Conservation (phyloP, 192 early-diverging fungal genomes). For the Coemansia sp. region DNA sequence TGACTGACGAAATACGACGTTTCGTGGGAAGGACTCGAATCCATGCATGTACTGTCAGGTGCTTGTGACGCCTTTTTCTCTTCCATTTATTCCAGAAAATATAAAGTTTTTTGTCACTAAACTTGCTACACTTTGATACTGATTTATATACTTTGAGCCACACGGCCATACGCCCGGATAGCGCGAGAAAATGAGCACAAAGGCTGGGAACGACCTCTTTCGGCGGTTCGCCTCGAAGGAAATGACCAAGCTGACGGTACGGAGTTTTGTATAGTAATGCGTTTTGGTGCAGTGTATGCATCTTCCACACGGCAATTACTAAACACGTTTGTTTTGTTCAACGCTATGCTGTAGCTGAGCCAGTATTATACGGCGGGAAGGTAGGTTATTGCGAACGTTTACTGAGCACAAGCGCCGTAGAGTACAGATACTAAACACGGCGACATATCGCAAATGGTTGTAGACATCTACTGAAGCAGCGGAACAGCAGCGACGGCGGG, state of each 20-base stretch:
- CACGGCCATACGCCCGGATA: not conserved
- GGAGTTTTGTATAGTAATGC: slow-evolving; percentile 4
- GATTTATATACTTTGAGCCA: not conserved
- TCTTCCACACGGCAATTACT: not conserved
- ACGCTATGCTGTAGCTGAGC: slow-evolving; percentile 36
- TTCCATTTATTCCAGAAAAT: not conserved
- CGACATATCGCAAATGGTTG: not conserved
- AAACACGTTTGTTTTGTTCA: not conserved
- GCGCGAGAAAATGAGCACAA: slow-evolving; percentile 11
- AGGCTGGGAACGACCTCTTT: slow-evolving; percentile 32
- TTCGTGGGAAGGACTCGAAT: too few species aligned
- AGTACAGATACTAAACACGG: not conserved
- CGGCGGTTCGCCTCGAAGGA: slow-evolving; percentile 51
- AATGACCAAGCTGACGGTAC: slow-evolving; percentile 46
- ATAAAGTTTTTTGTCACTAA: not conserved
- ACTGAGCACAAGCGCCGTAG: too few species aligned
- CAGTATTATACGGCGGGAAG: slow-evolving; percentile 47
- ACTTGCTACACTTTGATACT: not conserved
- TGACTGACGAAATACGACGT: too few species aligned
- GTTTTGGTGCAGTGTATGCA: not conserved
- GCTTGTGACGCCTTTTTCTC: not conserved
- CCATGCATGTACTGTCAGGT: not conserved
- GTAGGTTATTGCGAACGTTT: slow-evolving; percentile 15
- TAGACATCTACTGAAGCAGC: slow-evolving; percentile 44
- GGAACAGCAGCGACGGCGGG: slow-evolving; percentile 42